Evolutionary conservation across 2,329 filamentous ascomycete genomes (phyloP).

Genomic region (Phialophora expanda): DNA sequence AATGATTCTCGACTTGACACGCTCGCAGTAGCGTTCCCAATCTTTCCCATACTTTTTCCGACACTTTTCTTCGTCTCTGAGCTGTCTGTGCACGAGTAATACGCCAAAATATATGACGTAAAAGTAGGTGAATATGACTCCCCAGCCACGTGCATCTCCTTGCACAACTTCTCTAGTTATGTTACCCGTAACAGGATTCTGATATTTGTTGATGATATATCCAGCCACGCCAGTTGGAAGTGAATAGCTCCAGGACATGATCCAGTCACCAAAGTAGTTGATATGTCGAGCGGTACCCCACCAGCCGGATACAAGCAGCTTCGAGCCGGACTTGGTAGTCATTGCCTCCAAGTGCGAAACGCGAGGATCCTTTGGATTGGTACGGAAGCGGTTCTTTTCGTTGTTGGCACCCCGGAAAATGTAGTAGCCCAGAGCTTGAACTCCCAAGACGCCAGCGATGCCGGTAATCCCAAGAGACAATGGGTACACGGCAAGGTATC

Average conservation of each 20-base stretch:
- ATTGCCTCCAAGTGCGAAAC: conserved; percentile 84
- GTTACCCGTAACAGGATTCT: conserved; percentile 57
- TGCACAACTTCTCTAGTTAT: conserved; percentile 71
- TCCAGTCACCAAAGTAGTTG: conserved; percentile 95
- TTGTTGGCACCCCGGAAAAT: conserved; percentile 95
- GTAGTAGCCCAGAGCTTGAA: conserved; percentile 77
- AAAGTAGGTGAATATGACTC: conserved; percentile 89
- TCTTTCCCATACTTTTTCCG: conserved; percentile 87
- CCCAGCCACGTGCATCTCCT: conserved; percentile 78
- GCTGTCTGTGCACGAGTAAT: conserved; percentile 82
- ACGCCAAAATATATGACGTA: conserved; percentile 91
- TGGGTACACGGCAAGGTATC: conserved; percentile 83
- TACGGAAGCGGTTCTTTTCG: conserved; percentile 94
- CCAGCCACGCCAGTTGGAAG: conserved; percentile 85
- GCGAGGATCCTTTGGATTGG: conserved; percentile 77
- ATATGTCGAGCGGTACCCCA: conserved; percentile 92
- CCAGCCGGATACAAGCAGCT: conserved; percentile 84
- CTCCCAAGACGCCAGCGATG: conserved; percentile 66
- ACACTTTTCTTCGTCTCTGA: conserved; percentile 90
- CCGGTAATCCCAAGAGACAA: conserved; percentile 74
- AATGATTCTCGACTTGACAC: conserved; percentile 80
- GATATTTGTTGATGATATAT: conserved; percentile 68
- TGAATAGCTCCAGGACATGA: conserved; percentile 89
- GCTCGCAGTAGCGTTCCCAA: conserved; percentile 85
- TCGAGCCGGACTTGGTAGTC: conserved; percentile 79